Percentiles rank a stretch among this genome's conserved stretches.
Conservation (phyloP, 805 yeast species). For the Nakazawaea molendinolei region DNA sequence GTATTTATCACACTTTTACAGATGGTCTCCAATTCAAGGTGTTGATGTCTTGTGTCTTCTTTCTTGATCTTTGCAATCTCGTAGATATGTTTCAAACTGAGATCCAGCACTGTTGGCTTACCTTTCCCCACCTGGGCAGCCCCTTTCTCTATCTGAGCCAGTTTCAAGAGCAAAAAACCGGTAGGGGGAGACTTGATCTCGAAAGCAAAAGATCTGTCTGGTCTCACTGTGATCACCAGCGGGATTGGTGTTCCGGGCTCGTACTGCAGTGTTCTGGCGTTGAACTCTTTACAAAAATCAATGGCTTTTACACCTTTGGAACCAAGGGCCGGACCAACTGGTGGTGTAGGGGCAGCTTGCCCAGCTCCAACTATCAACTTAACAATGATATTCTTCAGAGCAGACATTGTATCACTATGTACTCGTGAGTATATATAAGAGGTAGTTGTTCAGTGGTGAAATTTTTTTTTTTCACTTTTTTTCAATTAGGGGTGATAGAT, state of each 20-base stretch:
- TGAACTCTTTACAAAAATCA: constrained; percentile 96
- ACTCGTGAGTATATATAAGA: too few relatives aligned
- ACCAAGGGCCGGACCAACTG: constrained; percentile 98
- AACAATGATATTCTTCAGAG: constrained; percentile 56
- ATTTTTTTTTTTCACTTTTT: neutral
- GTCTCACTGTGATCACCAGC: constrained; percentile 73
- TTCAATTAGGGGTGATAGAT: too few relatives aligned
- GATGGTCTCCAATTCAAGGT: constrained; percentile 63
- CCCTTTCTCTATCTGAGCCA: constrained; percentile 78
- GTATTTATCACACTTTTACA: constrained; percentile 80
- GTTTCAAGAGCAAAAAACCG: constrained; percentile 74
- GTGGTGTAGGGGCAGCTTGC: constrained; percentile 97
- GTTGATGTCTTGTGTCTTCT: constrained; percentile 73
- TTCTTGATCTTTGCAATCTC: constrained; percentile 93
- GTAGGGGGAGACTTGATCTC: constrained; percentile 91
- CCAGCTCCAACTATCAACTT: constrained; percentile 95
- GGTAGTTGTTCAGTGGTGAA: neutral
- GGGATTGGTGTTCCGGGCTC: constrained; percentile 89
- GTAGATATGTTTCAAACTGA: constrained; percentile 81
- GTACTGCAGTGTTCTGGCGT: constrained; percentile 88
- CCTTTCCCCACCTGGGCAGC: constrained; percentile 70
- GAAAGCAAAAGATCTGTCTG: constrained; percentile 86
- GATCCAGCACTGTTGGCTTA: constrained; percentile 28
- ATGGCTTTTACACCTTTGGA: constrained; percentile 98
- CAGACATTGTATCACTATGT: too few relatives aligned